Conservation (phyloP, 176 grass and related monocot species). For the sorghum (Sorghum bicolor) region Sorghum_bicolor_NCBIv3 NC_012879.2:12210001-12210500, state of each 20-base stretch:
- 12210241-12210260: neutral
- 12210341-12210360: conserved; percentile 42
- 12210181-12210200: neutral
- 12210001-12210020: neutral
- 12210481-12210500: conserved; percentile 85
- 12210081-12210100: neutral
- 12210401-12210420: conserved; percentile 90
- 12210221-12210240: neutral
- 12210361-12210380: conserved; percentile 70
- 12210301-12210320: neutral
- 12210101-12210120: neutral
- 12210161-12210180: neutral
- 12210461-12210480: conserved; percentile 91
- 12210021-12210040: neutral
- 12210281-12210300: conserved; percentile 9
- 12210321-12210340: neutral
- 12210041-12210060: neutral
- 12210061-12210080: neutral
- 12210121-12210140: neutral
- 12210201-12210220: neutral
- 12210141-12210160: neutral
- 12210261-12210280: neutral
- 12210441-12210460: conserved; percentile 85
- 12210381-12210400: conserved; percentile 82
- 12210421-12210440: conserved; percentile 93